Evolutionary conservation across 176 grass and related monocot genomes (phyloP), one percentile per base, ranked within the genome.

Genomic region (Cenchrus americanus): DNA sequence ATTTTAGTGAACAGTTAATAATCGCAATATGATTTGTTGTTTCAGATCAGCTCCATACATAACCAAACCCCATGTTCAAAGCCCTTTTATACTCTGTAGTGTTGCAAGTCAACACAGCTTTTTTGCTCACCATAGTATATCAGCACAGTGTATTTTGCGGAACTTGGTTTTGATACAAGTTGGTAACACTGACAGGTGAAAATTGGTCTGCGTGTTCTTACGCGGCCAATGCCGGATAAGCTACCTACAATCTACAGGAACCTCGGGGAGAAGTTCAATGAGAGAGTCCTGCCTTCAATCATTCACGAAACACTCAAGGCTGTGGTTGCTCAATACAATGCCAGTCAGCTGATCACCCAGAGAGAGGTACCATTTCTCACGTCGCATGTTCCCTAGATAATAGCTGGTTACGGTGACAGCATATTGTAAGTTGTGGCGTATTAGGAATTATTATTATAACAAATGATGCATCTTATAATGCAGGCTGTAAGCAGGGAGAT

Each of bases 401-500:
- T 52, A 34, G 19, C 14, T 65, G 6, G 22, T 34, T 69, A 69
- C 2, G 19, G 50, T 67, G 40, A 10, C 0, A 68, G 3, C 8
- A 66, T 68, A 58, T 83, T 40, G 62, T 2, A 11, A 11, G 66
- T 67, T 40, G 18, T 0, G 62, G 3, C 8, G 52, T 62, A 58
- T 83, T 40, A 73, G 14, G 58, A 50, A 50, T 75, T 75, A 18
- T 75, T 75, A 18, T 69, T 73, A 26, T 41, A 49, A 49, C 48
- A 50, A 81, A 13, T 88, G 57, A 10, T 80, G 43, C 4, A 42
- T 76, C n/a, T 66, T 37, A 37, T 37, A 40, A 75, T 62, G 65
- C 80, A 99, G 96, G 88, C 91, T 83, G 96, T 99, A 40, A 99
- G 96, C 69, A 95, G 96, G 76, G 96, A 99, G 85, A 99, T 99